A percentile compares a stretch with the other conserved stretches of the same genome.
Conservation (phyloP, 257 asterid species). For the Datura wrightii region DNA sequence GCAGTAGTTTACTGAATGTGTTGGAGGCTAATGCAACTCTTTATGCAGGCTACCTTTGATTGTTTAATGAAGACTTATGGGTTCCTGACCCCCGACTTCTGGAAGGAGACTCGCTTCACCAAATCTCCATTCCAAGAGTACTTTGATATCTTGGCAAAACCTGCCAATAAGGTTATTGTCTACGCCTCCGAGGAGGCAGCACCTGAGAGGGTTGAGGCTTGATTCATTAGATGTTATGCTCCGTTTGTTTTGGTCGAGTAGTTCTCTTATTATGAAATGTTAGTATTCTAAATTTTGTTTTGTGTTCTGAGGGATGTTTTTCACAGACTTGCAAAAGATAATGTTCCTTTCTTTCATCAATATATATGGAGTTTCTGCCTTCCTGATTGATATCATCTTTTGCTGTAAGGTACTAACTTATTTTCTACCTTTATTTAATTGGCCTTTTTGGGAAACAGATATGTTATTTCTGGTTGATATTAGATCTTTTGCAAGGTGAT, state of each 20-base stretch:
- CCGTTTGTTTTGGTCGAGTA: not conserved
- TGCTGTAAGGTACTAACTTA: not conserved
- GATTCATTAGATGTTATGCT: not conserved
- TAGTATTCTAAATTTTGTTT: slow-evolving; percentile 12
- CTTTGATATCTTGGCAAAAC: not conserved
- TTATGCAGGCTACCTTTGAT: slow-evolving; percentile 68
- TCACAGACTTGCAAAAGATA: not conserved
- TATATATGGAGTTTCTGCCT: not conserved
- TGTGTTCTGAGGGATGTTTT: not conserved
- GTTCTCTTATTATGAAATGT: not conserved
- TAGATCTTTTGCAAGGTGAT: not conserved
- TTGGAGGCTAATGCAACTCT: not conserved
- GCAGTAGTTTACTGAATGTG: not conserved
- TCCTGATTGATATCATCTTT: not conserved
- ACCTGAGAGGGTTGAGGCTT: slow-evolving; percentile 23
- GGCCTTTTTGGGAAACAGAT: not conserved
- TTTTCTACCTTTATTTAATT: not conserved
- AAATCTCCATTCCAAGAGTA: slow-evolving; percentile 31
- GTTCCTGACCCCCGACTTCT: slow-evolving; percentile 77
- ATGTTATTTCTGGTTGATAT: not conserved
- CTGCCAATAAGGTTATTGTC: slow-evolving; percentile 16
- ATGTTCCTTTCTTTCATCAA: not conserved
- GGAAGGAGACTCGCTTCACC: slow-evolving; percentile 42
- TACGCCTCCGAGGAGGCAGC: slow-evolving; percentile 14
- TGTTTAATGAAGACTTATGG: slow-evolving; percentile 76